Conservation (phyloP, 1,284 basidiomycete genomes). For the Fomitopsis betulina region DNA sequence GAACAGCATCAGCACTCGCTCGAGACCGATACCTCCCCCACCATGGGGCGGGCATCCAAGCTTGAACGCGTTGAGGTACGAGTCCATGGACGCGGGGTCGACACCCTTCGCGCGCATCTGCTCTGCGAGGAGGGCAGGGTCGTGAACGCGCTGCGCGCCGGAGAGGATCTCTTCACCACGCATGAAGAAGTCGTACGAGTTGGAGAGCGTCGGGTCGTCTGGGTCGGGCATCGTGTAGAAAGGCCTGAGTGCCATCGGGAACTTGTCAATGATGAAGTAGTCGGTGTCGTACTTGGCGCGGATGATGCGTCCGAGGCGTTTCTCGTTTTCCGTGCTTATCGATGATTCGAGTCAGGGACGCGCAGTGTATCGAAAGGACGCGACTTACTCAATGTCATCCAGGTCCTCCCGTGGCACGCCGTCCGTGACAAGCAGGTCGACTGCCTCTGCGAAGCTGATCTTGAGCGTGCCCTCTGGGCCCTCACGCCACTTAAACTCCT, state of each 20-base stretch:
- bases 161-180: conserved; percentile 98
- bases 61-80: conserved; percentile 92
- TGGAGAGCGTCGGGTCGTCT: conserved; percentile 84
- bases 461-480: conserved; percentile 78
- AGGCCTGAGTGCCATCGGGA: conserved; percentile 88
- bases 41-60: conserved; percentile 91
- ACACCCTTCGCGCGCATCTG: conserved; percentile 83
- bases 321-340: conserved; percentile 86
- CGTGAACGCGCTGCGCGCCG: conserved; percentile 96
- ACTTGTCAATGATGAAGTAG: conserved; percentile 98
- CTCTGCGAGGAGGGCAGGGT: conserved; percentile 77
- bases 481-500: conserved; percentile 86
- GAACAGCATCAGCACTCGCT: conserved; percentile 96
- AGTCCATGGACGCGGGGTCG: conserved; percentile 83
- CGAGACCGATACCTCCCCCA: conserved; percentile 84
- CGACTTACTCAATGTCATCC: conserved; percentile 83
- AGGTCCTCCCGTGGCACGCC: conserved; percentile 71
- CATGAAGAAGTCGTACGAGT: conserved; percentile 99
- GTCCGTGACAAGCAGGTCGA: conserved; percentile 81
- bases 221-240: conserved; percentile 99
- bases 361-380: background rate
- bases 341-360: background rate
- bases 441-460: conserved; percentile 84
- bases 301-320: conserved; percentile 84
- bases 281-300: conserved; percentile 94